These are phyloP conservation scores for Diversispora epigaea DNA, from an alignment of 192 early-diverging fungal genomes.

Conservation along the genomic window DNA sequence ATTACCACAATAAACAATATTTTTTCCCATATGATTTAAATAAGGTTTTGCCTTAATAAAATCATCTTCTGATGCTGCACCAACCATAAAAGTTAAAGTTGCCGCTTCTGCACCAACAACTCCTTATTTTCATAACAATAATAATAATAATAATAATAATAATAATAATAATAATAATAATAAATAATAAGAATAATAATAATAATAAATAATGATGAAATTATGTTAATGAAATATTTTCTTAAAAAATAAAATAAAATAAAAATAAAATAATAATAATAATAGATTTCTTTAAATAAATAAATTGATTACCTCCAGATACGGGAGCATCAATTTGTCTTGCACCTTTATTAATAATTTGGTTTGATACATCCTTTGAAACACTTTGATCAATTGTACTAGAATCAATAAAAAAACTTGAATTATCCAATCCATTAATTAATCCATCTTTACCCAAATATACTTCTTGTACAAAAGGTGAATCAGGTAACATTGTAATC, in stretches of 20 bases:
- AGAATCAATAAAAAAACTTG: conserved; percentile 77
- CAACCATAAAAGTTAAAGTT: conserved; percentile 97
- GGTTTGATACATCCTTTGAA: conserved; percentile 66
- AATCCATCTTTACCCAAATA: conserved; percentile 78
- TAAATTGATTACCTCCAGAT: conserved; percentile 68
- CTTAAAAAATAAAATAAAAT: background rate
- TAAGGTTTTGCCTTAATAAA: conserved; percentile 66
- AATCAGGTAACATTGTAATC: conserved; percentile 90
- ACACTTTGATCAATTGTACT: conserved; percentile 90
- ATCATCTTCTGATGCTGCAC: conserved; percentile 54
- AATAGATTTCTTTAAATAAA: too few species aligned
- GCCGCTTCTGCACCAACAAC: conserved; percentile 83
- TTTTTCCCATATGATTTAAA: conserved; percentile 81
- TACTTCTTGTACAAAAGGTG: conserved; percentile 74
- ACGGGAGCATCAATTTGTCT: conserved; percentile 89
- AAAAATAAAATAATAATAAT: too few species aligned
- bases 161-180: too few species aligned
- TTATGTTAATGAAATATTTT: background rate
- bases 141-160: too few species aligned
- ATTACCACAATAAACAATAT: conserved; percentile 81
- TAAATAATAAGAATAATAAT: too few species aligned
- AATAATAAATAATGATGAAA: background rate
- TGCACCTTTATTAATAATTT: conserved; percentile 60
- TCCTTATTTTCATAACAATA: conserved; percentile 40
- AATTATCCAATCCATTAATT: conserved; percentile 47